Evolutionary conservation across 1,139 yeast genomes (phyloP).

Genomic region (Candida frijolesensis): DNA sequence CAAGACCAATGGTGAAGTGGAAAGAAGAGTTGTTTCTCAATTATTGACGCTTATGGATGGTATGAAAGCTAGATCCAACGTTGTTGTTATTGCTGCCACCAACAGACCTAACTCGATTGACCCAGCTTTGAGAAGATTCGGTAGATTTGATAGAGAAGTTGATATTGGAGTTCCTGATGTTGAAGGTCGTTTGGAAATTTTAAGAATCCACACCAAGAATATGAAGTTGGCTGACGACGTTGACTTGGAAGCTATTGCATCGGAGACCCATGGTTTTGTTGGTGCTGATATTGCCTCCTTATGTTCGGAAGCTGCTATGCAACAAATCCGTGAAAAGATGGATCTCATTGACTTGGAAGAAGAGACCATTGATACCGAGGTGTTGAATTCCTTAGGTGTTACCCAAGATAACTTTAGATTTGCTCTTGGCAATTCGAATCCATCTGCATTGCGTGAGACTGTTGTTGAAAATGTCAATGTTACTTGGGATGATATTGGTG

Average conservation of each 20-base stretch:
- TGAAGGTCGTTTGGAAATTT: slow-evolving; percentile 94
- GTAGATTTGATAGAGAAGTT: slow-evolving; percentile 98
- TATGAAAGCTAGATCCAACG: slow-evolving; percentile 97
- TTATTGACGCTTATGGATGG: slow-evolving; percentile 97
- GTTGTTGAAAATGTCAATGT: slow-evolving; percentile 98
- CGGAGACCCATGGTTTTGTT: slow-evolving; percentile 92
- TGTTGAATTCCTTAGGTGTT: slow-evolving; percentile 93
- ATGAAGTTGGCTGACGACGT: slow-evolving; percentile 97
- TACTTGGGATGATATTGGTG: slow-evolving; percentile 98
- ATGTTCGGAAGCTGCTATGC: slow-evolving; percentile 96
- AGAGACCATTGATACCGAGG: slow-evolving; percentile 97
- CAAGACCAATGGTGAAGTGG: slow-evolving; percentile 98
- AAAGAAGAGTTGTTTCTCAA: slow-evolving; percentile 96
- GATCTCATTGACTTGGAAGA: slow-evolving; percentile 96
- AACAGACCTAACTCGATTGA: slow-evolving; percentile 98
- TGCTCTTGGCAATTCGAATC: slow-evolving; percentile 97
- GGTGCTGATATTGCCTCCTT: slow-evolving; percentile 85
- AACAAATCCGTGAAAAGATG: slow-evolving; percentile 98
- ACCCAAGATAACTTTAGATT: slow-evolving; percentile 99
- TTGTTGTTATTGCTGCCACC: slow-evolving; percentile 86
- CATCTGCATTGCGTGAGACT: slow-evolving; percentile 98
- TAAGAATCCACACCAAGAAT: slow-evolving; percentile 85
- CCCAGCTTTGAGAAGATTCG: slow-evolving; percentile 97
- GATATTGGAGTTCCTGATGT: slow-evolving; percentile 99
- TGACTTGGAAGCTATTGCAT: slow-evolving; percentile 83